A percentile compares a stretch with the other conserved stretches of the same genome.
phyloP scores from a whole-genome alignment of 2,329 filamentous ascomycete genomes.

The Colletotrichum spaethianum region DNA sequence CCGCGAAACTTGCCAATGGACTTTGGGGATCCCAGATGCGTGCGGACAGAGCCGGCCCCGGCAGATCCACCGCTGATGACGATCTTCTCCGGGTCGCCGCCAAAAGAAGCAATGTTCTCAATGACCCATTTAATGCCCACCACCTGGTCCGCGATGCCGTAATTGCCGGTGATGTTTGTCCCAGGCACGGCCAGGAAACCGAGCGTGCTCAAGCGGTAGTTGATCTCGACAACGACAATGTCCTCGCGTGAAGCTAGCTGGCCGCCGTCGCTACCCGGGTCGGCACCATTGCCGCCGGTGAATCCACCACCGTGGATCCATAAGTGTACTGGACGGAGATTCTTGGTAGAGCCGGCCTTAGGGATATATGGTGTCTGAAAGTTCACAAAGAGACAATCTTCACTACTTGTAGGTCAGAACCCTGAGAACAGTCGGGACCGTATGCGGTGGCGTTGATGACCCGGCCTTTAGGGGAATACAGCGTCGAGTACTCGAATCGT shows the following conservation, averaged over 20 bases:
- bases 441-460: not conserved
- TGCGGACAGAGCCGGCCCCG: constrained; percentile 64
- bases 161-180: constrained; percentile 47
- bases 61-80: constrained; percentile 57
- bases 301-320: not conserved
- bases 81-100: constrained; percentile 45
- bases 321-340: not conserved
- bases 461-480: not conserved
- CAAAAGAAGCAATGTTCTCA: constrained; percentile 52
- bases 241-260: not conserved
- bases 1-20: constrained; percentile 63
- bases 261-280: not conserved
- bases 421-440: not conserved
- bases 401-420: not conserved
- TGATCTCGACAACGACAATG: constrained; percentile 47
- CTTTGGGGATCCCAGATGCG: constrained; percentile 62
- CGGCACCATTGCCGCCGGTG: not conserved
- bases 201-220: constrained; percentile 49
- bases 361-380: not conserved
- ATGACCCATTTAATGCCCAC: constrained; percentile 53
- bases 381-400: not conserved
- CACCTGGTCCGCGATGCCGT: constrained; percentile 49
- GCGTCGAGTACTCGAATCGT: not conserved
- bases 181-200: constrained; percentile 48
- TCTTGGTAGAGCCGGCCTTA: not conserved